phyloP scores from a whole-genome alignment of 73 alveolate genomes.

The Blepharisma stoltei region DNA sequence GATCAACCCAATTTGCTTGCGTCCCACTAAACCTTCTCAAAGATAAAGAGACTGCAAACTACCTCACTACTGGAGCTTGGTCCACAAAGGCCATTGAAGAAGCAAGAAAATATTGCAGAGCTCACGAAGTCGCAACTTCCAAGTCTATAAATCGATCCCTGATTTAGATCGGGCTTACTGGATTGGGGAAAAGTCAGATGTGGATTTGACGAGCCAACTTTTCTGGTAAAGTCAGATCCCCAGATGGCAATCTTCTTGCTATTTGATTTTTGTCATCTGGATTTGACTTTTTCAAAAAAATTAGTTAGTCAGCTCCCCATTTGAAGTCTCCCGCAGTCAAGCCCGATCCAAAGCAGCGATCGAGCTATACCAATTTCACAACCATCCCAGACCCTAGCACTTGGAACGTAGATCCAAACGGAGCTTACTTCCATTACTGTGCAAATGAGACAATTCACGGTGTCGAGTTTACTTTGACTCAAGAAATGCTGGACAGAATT shows the following conservation, averaged over 20 bases:
- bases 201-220: too few relatives aligned
- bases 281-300: too few relatives aligned
- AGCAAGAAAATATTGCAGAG: conserved; percentile 51
- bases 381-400: conserved; percentile 33
- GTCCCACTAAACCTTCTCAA: conserved; percentile 66
- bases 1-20: conserved; percentile 61
- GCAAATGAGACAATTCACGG: conserved; percentile 73
- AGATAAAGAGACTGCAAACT: conserved; percentile 48
- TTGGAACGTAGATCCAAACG: conserved; percentile 61
- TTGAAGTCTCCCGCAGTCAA: too few relatives aligned
- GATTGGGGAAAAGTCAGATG: too few relatives aligned
- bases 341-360: too few relatives aligned
- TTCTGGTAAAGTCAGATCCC: too few relatives aligned
- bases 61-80: conserved; percentile 69
- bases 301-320: too few relatives aligned
- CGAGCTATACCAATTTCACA: conserved; percentile 46
- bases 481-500: conserved; percentile 45
- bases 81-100: conserved; percentile 55
- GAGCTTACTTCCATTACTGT: conserved; percentile 61
- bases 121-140: conserved; percentile 36
- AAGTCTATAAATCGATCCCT: too few relatives aligned
- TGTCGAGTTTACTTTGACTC: conserved; percentile 46
- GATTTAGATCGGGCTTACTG: too few relatives aligned
- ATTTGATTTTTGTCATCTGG: too few relatives aligned
- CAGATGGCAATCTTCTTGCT: too few relatives aligned